Evolutionary conservation across 345 rosid genomes (phyloP).

Genomic region (Lenwebbia sp.): DNA sequence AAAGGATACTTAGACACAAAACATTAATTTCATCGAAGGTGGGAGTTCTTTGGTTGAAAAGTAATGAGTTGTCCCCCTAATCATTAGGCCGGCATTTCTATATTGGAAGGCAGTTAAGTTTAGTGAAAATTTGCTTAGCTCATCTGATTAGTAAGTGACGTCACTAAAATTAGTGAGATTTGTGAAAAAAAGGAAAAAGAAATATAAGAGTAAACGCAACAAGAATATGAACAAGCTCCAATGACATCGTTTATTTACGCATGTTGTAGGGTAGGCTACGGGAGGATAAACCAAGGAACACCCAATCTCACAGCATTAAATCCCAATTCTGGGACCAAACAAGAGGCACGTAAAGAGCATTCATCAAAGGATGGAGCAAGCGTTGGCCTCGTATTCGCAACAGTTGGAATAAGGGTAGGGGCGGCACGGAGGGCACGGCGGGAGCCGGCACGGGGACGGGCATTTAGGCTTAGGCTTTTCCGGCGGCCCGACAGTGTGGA

Average conservation of each 20-base stretch:
- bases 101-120: background rate
- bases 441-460: background rate
- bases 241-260: background rate
- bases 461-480: background rate
- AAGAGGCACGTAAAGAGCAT: background rate
- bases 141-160: background rate
- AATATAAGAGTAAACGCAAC: background rate
- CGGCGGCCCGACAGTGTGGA: conserved; percentile 1
- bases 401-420: background rate
- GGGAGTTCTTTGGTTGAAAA: too few relatives aligned
- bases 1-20: too few relatives aligned
- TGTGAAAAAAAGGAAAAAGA: too few relatives aligned
- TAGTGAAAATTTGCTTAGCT: background rate
- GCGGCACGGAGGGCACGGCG: background rate
- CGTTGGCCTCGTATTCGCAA: background rate
- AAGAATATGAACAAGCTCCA: background rate
- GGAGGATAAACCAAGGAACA: background rate
- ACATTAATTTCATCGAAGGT: too few relatives aligned
- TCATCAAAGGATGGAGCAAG: background rate
- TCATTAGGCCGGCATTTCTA: background rate
- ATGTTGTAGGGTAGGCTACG: background rate
- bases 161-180: background rate
- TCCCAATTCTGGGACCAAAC: background rate
- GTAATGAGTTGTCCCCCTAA: background rate
- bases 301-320: background rate